Conservation (phyloP, 345 rosid species). For the Garcia nutans region DNA sequence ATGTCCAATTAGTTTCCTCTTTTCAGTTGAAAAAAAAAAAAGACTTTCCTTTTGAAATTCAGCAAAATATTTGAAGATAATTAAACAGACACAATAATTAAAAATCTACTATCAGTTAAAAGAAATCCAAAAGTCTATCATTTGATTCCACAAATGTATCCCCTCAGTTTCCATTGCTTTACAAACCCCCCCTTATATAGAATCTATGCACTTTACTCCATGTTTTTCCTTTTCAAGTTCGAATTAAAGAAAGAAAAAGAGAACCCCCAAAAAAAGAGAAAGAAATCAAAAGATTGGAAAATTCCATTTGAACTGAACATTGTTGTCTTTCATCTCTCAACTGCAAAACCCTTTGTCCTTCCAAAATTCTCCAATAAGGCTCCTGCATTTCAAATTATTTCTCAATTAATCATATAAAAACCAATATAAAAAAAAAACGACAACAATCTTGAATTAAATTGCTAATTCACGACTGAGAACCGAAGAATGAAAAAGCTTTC, state of each 20-base stretch:
- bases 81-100: conserved; percentile 32
- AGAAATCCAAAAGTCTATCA: conserved; percentile 9
- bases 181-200: conserved; percentile 18
- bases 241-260: conserved; percentile 13
- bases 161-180: conserved; percentile 28
- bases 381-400: conserved; percentile 33
- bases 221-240: conserved; percentile 8
- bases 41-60: conserved; percentile 6
- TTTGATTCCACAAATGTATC: conserved; percentile 11
- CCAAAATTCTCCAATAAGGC: conserved; percentile 34
- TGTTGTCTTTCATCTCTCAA: conserved; percentile 36
- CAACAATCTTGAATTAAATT: too few species aligned
- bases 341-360: conserved; percentile 50
- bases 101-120: conserved; percentile 1
- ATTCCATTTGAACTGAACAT: conserved; percentile 1
- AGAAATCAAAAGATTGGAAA: not conserved
- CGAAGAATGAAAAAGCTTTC: not conserved
- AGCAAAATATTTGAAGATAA: conserved; percentile 16
- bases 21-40: not conserved
- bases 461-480: not conserved
- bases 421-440: too few species aligned
- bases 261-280: conserved; percentile 9
- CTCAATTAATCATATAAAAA: conserved; percentile 1
- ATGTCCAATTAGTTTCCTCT: not conserved
- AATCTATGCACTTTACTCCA: conserved; percentile 21